Evolutionary conservation across 164 flowering plant species (phyloP).

Genomic region (Dillenia turbinata): DNA sequence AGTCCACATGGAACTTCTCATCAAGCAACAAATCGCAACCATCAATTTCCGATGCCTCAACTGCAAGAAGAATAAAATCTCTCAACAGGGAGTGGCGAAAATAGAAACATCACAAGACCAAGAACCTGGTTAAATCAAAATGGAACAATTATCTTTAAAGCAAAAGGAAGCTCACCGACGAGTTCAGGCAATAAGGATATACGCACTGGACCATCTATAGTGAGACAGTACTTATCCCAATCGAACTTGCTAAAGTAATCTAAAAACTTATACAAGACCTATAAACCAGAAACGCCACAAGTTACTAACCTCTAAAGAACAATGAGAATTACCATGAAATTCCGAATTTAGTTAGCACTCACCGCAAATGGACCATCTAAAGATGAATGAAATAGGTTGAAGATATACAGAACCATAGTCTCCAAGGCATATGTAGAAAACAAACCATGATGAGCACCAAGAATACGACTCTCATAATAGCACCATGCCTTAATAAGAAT

Average conservation of each 20-base stretch:
- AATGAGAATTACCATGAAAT: background rate
- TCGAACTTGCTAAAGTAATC: slow-evolving; percentile 91
- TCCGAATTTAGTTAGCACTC: slow-evolving; percentile 24
- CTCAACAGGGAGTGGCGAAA: too few species aligned
- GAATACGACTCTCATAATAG: slow-evolving; percentile 90
- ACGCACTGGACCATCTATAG: slow-evolving; percentile 71
- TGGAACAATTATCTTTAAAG: background rate
- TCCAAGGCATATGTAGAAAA: slow-evolving; percentile 94
- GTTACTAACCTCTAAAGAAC: background rate
- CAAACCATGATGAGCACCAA: slow-evolving; percentile 92
- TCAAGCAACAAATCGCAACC: slow-evolving; percentile 57
- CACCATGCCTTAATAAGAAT: slow-evolving; percentile 95
- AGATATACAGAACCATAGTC: slow-evolving; percentile 77
- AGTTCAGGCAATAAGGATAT: slow-evolving; percentile 68
- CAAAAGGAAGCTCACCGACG: slow-evolving; percentile 44
- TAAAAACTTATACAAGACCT: slow-evolving; percentile 89
- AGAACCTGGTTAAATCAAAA: slow-evolving; percentile 5
- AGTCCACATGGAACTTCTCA: slow-evolving; percentile 52
- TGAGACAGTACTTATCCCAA: slow-evolving; percentile 83
- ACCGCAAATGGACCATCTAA: slow-evolving; percentile 78
- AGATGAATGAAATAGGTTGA: slow-evolving; percentile 64
- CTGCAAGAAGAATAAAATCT: slow-evolving; percentile 35
- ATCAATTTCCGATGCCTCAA: slow-evolving; percentile 54
- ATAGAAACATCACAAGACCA: background rate
- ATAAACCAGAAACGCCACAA: slow-evolving; percentile 6